Conservation (phyloP, 1,139 yeast species). For the Geotrichum histeridarum region DNA sequence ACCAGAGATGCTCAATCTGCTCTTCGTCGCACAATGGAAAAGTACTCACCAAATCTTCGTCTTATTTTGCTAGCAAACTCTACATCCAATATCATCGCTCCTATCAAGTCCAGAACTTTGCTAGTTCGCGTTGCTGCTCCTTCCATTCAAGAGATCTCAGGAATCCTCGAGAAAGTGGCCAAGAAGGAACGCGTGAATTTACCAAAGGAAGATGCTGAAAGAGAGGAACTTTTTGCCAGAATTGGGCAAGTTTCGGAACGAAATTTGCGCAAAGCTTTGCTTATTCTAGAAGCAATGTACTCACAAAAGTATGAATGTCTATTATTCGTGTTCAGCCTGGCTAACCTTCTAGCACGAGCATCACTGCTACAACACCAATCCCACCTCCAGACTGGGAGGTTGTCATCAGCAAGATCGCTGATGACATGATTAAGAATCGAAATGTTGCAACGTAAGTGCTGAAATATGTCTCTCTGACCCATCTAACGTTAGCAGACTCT, state of each 20-base stretch:
- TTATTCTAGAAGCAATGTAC: constrained; percentile 78
- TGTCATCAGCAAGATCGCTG: constrained; percentile 63
- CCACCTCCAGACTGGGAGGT: constrained; percentile 82
- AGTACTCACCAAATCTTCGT: constrained; percentile 82
- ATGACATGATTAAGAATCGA: constrained; percentile 53
- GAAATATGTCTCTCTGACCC: no score
- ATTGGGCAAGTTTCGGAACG: constrained; percentile 58
- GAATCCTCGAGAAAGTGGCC: constrained; percentile 53
- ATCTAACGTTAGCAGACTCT: constrained; percentile 34
- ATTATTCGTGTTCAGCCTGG: background rate
- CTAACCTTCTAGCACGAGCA: constrained; percentile 13
- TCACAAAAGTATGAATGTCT: constrained; percentile 48
- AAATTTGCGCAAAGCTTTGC: constrained; percentile 70
- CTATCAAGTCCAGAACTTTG: constrained; percentile 88
- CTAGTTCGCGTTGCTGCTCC: constrained; percentile 87
- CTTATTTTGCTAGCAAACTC: constrained; percentile 81
- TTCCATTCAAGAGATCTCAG: constrained; percentile 48
- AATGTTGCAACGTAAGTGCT: constrained; percentile 45
- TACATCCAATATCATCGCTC: constrained; percentile 86
- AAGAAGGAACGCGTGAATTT: constrained; percentile 50
- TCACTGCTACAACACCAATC: constrained; percentile 38
- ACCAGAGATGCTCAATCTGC: constrained; percentile 98
- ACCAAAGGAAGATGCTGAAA: constrained; percentile 41
- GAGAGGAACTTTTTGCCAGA: constrained; percentile 41
- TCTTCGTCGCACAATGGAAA: constrained; percentile 94